Conservation (phyloP, 2,329 filamentous ascomycete genomes). For the Cladophialophora psammophila region DNA sequence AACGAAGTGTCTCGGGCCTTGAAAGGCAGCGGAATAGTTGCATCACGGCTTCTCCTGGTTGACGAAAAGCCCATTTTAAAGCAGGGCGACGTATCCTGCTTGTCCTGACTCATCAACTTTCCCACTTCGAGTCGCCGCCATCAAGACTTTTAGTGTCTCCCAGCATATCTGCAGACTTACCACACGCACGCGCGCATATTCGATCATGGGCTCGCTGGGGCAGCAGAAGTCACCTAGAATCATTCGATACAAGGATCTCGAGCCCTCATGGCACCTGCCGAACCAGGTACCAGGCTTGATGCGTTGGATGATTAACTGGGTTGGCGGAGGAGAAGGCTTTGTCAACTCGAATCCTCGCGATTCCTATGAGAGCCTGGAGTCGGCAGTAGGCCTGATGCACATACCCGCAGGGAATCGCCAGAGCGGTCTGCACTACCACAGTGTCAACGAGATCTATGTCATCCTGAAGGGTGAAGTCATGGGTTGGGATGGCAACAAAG, state of each 20-base stretch:
- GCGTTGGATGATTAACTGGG: neutral
- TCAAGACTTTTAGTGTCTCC: no score
- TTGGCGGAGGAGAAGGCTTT: neutral
- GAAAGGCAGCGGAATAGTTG: no score
- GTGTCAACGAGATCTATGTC: conserved; percentile 12
- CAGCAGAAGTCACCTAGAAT: no score
- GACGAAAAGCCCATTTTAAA: no score
- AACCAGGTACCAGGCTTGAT: neutral
- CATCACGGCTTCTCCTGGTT: no score
- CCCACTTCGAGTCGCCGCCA: no score
- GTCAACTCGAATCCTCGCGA: neutral
- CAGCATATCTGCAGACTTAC: no score
- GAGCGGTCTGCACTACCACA: neutral
- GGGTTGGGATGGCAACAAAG: conserved; percentile 10
- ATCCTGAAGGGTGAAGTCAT: conserved; percentile 7
- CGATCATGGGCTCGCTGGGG: no score
- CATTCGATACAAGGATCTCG: neutral
- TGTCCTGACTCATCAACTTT: no score
- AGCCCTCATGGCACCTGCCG: neutral
- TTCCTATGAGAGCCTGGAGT: neutral
- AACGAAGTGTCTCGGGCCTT: no score
- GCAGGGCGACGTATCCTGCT: no score
- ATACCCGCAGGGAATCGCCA: neutral
- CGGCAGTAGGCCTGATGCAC: neutral
- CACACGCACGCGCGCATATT: no score